phyloP scores from a whole-genome alignment of 768 basidiomycete species.

The Russula brevipes region DNA sequence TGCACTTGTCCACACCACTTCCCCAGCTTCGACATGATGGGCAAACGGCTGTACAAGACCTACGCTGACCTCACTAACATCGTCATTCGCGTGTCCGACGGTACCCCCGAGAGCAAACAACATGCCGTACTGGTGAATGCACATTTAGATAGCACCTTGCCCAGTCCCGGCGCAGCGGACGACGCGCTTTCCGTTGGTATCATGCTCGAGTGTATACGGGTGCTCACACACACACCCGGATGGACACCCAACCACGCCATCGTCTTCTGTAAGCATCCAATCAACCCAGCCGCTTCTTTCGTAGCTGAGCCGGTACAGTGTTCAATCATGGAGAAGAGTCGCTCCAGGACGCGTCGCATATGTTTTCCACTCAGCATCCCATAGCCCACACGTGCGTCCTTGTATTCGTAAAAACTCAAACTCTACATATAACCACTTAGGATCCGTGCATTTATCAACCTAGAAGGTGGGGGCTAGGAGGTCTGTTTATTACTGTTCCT shows the following conservation, averaged over 20 bases:
- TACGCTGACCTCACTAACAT: slow-evolving; percentile 88
- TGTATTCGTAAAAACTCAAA: neutral
- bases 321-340: slow-evolving; percentile 96
- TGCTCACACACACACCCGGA: slow-evolving; percentile 59
- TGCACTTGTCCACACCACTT: neutral
- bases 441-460: slow-evolving; percentile 80
- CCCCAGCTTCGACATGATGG: slow-evolving; percentile 88
- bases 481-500: neutral
- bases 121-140: slow-evolving; percentile 84
- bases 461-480: slow-evolving; percentile 58
- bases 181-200: slow-evolving; percentile 85
- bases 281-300: neutral
- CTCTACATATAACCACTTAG: slow-evolving; percentile 34
- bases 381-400: slow-evolving; percentile 57
- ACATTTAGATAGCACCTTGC: slow-evolving; percentile 86
- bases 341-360: slow-evolving; percentile 89
- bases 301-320: slow-evolving; percentile 42
- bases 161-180: slow-evolving; percentile 84
- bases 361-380: slow-evolving; percentile 88
- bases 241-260: slow-evolving; percentile 74
- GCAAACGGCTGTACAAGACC: slow-evolving; percentile 73
- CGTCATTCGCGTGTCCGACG: slow-evolving; percentile 79
- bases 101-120: slow-evolving; percentile 62
- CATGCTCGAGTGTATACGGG: slow-evolving; percentile 86
- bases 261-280: slow-evolving; percentile 63